phyloP scores from a whole-genome alignment of 129 eudicot species.

The Artemisia annua region DNA sequence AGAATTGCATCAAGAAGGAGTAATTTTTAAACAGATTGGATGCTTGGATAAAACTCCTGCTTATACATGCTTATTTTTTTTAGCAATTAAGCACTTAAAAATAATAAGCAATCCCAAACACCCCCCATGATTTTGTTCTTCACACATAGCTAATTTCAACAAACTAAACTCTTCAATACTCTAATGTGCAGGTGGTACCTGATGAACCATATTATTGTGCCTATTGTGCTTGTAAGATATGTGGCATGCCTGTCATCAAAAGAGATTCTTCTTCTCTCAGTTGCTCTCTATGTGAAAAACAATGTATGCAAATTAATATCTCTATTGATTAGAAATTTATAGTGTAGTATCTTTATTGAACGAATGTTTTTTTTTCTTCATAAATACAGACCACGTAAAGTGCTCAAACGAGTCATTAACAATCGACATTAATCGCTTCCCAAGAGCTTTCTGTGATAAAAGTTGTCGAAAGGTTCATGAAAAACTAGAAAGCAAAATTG shows the following conservation, averaged over 20 bases:
- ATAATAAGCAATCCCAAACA: too few relatives aligned
- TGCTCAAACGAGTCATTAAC: conserved; percentile 30
- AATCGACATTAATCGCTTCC: conserved; percentile 35
- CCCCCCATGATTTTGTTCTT: background rate
- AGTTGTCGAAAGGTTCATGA: conserved; percentile 58
- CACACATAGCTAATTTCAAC: background rate
- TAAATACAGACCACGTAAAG: conserved; percentile 44
- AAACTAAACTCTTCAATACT: background rate
- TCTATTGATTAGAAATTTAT: background rate
- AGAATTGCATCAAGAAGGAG: too few relatives aligned
- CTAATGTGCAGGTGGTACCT: conserved; percentile 57
- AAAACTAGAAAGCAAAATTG: conserved; percentile 46
- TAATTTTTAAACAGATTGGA: too few relatives aligned
- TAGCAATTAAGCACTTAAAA: too few relatives aligned
- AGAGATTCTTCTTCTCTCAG: conserved; percentile 27
- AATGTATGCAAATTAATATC: conserved; percentile 38
- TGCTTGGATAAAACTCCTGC: too few relatives aligned
- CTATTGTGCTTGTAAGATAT: conserved; percentile 67
- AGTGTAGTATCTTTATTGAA: background rate
- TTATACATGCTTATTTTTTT: too few relatives aligned
- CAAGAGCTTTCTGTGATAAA: conserved; percentile 43
- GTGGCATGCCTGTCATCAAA: conserved; percentile 40
- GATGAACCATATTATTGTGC: conserved; percentile 56
- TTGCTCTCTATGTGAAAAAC: conserved; percentile 57
- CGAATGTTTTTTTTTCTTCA: background rate